Evolutionary conservation across 768 basidiomycete genomes (phyloP).

Genomic region (Pisolithus albus): DNA sequence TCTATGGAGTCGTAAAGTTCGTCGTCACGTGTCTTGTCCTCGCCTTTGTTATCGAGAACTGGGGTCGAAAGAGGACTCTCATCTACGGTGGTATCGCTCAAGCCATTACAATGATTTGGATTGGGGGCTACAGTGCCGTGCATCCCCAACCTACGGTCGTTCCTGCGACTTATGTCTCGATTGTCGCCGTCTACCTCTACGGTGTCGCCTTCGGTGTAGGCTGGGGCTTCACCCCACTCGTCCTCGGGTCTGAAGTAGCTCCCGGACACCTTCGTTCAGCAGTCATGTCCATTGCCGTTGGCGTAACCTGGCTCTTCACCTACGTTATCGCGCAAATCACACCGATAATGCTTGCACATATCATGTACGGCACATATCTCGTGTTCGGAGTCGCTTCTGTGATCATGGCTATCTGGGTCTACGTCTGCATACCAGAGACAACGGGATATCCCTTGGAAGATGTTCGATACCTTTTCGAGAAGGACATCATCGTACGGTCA

Average conservation of each 20-base stretch:
- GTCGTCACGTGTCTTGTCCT: conserved; percentile 25
- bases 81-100: conserved; percentile 32
- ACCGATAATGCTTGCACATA: conserved; percentile 28
- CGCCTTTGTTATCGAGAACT: conserved; percentile 33
- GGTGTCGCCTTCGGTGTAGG: conserved; percentile 32
- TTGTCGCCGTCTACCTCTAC: conserved; percentile 32
- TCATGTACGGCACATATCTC: conserved; percentile 26
- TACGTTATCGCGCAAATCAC: conserved; percentile 34
- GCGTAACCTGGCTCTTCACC: conserved; percentile 30
- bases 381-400: conserved; percentile 27
- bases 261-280: conserved; percentile 32
- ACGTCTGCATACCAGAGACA: conserved; percentile 36
- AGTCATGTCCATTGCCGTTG: conserved; percentile 26
- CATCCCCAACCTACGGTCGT: conserved; percentile 23
- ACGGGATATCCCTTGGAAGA: conserved; percentile 35
- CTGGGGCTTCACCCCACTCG: conserved; percentile 28
- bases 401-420: conserved; percentile 28
- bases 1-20: conserved; percentile 38
- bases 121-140: conserved; percentile 25
- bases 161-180: conserved; percentile 27
- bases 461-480: conserved; percentile 30
- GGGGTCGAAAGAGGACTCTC: conserved; percentile 33
- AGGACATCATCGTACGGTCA: conserved; percentile 23
- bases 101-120: conserved; percentile 32
- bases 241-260: conserved; percentile 30